Evolutionary conservation across 2,329 filamentous ascomycete genomes (phyloP).

Genomic region (Epichloe brachyelytri): DNA sequence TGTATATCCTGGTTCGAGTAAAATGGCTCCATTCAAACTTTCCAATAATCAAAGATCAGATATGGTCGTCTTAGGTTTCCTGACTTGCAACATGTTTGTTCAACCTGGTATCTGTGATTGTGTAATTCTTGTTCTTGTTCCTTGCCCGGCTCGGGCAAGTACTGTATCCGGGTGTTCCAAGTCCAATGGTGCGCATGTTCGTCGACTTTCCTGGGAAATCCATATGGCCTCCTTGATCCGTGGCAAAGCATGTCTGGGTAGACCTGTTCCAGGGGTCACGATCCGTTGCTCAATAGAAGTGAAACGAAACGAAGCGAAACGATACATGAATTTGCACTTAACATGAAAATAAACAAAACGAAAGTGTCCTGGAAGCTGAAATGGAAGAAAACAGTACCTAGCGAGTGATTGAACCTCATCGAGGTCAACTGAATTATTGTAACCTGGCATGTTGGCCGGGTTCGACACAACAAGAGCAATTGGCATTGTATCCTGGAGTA

Average conservation of each 20-base stretch:
- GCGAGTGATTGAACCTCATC: constrained; percentile 47
- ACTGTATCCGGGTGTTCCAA: constrained; percentile 3
- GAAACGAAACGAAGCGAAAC: constrained; percentile 14
- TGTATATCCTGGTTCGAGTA: background rate
- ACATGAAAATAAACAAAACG: constrained; percentile 15
- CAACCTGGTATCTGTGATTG: background rate
- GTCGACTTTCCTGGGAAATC: background rate
- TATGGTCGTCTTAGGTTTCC: background rate
- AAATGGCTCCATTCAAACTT: background rate
- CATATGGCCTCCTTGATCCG: background rate
- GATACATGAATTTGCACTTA: constrained; percentile 8
- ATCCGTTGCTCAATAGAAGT: constrained; percentile 7
- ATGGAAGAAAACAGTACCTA: constrained; percentile 46
- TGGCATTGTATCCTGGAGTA: constrained; percentile 27
- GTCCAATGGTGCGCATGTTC: background rate
- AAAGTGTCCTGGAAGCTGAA: constrained; percentile 27
- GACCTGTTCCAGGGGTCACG: background rate
- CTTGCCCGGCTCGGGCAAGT: constrained; percentile 9
- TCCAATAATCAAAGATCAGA: background rate
- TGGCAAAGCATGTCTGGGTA: background rate
- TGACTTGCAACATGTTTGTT: constrained; percentile 3
- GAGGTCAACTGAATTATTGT: constrained; percentile 38
- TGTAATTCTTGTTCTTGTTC: background rate
- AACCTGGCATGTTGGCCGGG: constrained; percentile 39
- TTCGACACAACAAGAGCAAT: constrained; percentile 33